Evolutionary conservation across 345 rosid genomes (phyloP).

Genomic region (Sonneratia alba): DNA sequence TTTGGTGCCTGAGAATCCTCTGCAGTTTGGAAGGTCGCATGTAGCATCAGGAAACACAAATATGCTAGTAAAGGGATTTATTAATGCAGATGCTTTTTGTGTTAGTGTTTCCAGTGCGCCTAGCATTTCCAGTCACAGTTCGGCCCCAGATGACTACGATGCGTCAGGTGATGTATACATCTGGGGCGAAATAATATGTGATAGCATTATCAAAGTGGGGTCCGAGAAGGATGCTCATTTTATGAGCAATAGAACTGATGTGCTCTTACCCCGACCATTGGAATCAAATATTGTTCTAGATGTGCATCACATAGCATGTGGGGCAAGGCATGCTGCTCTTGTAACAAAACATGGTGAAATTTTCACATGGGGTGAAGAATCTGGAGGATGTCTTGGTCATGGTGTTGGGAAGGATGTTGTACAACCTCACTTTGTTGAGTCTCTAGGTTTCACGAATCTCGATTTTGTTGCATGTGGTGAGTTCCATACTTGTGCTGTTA

Average conservation of each 20-base stretch:
- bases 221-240: constrained; percentile 45
- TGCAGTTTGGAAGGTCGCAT: constrained; percentile 72
- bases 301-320: constrained; percentile 84
- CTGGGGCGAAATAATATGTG: constrained; percentile 92
- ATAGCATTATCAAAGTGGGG: constrained; percentile 47
- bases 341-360: constrained; percentile 91
- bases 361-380: constrained; percentile 95
- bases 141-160: constrained; percentile 92
- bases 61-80: constrained; percentile 78
- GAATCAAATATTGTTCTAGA: constrained; percentile 83
- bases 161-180: constrained; percentile 93
- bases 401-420: constrained; percentile 68
- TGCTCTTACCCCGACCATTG: constrained; percentile 65
- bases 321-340: constrained; percentile 81
- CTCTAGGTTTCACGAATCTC: constrained; percentile 48
- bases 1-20: constrained; percentile 46
- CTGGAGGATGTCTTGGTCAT: constrained; percentile 95
- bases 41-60: constrained; percentile 67
- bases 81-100: constrained; percentile 71
- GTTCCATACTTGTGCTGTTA: constrained; percentile 89
- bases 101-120: constrained; percentile 95
- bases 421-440: constrained; percentile 73
- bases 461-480: constrained; percentile 93
- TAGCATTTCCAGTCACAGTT: constrained; percentile 94
- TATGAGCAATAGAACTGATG: constrained; percentile 53